Evolutionary conservation across 2,329 filamentous ascomycete species (phyloP).

Genomic region (Alternaria longipes): DNA sequence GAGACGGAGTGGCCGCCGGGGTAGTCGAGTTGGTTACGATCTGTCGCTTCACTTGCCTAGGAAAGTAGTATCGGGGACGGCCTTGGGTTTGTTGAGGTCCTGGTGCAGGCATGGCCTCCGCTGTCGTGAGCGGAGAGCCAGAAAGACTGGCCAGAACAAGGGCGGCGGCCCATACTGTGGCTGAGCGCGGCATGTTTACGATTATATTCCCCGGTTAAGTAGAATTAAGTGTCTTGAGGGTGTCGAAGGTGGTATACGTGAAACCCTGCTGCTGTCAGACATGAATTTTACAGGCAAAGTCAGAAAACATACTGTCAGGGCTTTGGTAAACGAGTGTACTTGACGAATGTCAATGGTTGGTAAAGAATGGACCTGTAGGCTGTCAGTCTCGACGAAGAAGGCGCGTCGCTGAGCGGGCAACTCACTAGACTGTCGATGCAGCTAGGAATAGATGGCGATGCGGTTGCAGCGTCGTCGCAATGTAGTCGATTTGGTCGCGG

Average conservation of each 20-base stretch:
- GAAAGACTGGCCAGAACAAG: constrained; percentile 56
- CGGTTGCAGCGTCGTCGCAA: constrained; percentile 36
- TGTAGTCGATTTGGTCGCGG: constrained; percentile 30
- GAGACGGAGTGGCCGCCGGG: constrained; percentile 33
- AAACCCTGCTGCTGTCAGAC: constrained; percentile 30
- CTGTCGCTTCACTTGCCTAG: constrained; percentile 57
- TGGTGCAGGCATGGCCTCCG: constrained; percentile 60
- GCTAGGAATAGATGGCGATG: constrained; percentile 40
- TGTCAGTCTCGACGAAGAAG: constrained; percentile 23
- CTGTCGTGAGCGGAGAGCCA: constrained; percentile 57
- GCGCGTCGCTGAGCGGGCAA: constrained; percentile 8
- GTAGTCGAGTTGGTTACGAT: constrained; percentile 49
- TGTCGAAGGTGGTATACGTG: constrained; percentile 28
- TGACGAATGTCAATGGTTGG: constrained; percentile 55
- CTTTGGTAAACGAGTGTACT: constrained; percentile 61
- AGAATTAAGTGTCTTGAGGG: constrained; percentile 38
- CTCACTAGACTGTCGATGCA: constrained; percentile 50
- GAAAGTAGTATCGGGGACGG: constrained; percentile 58
- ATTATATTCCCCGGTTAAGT: constrained; percentile 42
- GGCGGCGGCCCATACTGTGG: constrained; percentile 58
- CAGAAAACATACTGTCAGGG: constrained; percentile 49
- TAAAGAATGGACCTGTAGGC: constrained; percentile 50
- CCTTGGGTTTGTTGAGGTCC: constrained; percentile 45
- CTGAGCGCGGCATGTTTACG: constrained; percentile 55
- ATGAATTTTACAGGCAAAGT: constrained; percentile 8